Evolutionary conservation across 2,329 filamentous ascomycete genomes (phyloP).

Genomic region (Verticillium isaacii): DNA sequence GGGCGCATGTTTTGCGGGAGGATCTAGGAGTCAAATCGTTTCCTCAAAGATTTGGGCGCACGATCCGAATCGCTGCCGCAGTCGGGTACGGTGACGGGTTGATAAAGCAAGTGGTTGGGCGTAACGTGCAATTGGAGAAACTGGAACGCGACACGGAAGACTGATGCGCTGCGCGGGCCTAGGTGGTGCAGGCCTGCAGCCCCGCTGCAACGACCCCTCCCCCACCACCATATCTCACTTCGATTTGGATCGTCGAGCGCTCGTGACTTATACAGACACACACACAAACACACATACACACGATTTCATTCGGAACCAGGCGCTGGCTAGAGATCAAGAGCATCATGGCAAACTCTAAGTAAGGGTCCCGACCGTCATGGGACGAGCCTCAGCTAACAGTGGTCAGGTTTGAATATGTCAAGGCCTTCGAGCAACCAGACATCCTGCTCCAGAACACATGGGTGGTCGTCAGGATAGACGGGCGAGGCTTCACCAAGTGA

Average conservation of each 20-base stretch:
- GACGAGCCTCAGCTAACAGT: conserved; percentile 1
- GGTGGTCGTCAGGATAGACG: conserved; percentile 92
- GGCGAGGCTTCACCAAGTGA: conserved; percentile 91
- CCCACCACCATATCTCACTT: conserved; percentile 7
- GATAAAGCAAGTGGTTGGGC: not conserved
- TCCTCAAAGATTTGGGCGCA: not conserved
- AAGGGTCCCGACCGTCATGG: conserved; percentile 9
- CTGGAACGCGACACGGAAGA: not conserved
- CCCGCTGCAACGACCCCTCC: conserved; percentile 9
- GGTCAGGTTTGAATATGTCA: conserved; percentile 86
- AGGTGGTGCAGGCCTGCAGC: not conserved
- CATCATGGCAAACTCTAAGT: conserved; percentile 54
- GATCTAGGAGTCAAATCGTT: not conserved
- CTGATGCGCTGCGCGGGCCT: not conserved
- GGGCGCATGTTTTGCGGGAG: not conserved
- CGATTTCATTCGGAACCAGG: not conserved
- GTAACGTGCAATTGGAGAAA: not conserved
- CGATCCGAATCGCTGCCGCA: not conserved
- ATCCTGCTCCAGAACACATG: conserved; percentile 83
- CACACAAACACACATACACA: not conserved
- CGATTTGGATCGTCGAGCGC: not conserved
- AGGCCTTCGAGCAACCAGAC: conserved; percentile 80
- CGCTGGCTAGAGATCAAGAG: not conserved
- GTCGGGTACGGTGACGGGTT: not conserved
- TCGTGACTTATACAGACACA: conserved; percentile 1